Evolutionary conservation across 306 rosid species (phyloP).

Genomic region (Cicer cuneatum): DNA sequence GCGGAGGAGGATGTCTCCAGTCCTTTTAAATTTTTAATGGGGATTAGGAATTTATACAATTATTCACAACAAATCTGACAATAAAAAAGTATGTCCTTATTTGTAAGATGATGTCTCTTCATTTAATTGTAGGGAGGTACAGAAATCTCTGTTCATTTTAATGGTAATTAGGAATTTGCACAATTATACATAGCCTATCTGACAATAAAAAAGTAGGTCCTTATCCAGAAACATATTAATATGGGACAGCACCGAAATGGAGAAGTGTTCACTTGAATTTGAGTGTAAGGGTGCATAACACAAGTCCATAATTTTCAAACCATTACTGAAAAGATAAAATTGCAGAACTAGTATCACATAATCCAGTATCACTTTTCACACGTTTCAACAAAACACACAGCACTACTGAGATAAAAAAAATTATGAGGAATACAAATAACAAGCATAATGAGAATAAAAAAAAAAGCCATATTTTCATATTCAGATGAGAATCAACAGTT

Average conservation of each 20-base stretch:
- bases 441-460: neutral
- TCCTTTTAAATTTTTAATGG: neutral
- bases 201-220: neutral
- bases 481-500: neutral
- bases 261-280: constrained; percentile 30
- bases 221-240: constrained; percentile 3
- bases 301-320: neutral
- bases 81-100: neutral
- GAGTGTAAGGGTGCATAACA: neutral
- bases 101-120: neutral
- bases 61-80: neutral
- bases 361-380: neutral
- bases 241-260: neutral
- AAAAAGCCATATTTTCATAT: constrained; percentile 1
- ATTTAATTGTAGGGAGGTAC: neutral
- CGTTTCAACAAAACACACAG: neutral
- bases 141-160: neutral
- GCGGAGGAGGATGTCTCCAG: neutral
- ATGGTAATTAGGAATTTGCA: neutral
- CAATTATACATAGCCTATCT: neutral
- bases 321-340: neutral
- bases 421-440: neutral
- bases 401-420: neutral
- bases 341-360: constrained; percentile 1
- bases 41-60: too few relatives aligned